A percentile compares a stretch with the other conserved stretches of the same genome.
Evolutionary conservation across 2,329 filamentous ascomycete genomes (phyloP).

Genomic region (Hypocrella siamensis): DNA sequence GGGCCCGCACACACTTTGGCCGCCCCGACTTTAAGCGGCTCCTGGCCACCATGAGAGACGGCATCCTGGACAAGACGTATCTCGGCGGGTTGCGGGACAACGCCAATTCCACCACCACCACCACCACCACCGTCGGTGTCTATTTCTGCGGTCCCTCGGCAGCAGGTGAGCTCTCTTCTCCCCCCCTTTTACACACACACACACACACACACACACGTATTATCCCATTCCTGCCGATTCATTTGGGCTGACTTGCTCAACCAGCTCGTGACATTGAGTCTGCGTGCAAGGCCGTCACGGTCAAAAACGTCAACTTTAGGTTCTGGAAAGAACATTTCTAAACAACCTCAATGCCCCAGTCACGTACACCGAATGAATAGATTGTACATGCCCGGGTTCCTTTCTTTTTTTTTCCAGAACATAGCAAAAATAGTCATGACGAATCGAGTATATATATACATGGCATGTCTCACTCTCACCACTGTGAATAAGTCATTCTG

Average conservation of each 20-base stretch:
- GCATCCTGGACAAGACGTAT: slow-evolving; percentile 74
- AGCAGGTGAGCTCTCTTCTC: slow-evolving; percentile 29
- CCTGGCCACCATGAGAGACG: slow-evolving; percentile 73
- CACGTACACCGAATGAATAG: too few relatives aligned
- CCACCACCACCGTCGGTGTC: slow-evolving; percentile 78
- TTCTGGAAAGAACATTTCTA: slow-evolving; percentile 98
- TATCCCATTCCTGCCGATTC: too few relatives aligned
- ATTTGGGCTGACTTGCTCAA: slow-evolving; percentile 18
- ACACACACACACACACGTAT: too few relatives aligned
- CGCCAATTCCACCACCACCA: slow-evolving; percentile 62
- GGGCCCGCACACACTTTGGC: slow-evolving; percentile 83
- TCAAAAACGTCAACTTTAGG: slow-evolving; percentile 73
- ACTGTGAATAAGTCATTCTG: too few relatives aligned
- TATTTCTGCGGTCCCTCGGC: slow-evolving; percentile 92
- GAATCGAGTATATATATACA: too few relatives aligned
- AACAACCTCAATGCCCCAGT: too few relatives aligned
- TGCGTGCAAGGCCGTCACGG: slow-evolving; percentile 59
- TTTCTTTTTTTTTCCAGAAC: not conserved
- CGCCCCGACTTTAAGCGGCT: slow-evolving; percentile 76
- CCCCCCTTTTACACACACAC: not conserved
- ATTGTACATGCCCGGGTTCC: too few relatives aligned
- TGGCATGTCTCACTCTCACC: too few relatives aligned
- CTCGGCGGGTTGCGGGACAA: slow-evolving; percentile 65
- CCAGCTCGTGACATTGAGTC: slow-evolving; percentile 68
- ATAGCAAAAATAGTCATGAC: too few relatives aligned